Conservation (phyloP, 306 rosid genomes). For the Luffa aegyptiaca region DNA sequence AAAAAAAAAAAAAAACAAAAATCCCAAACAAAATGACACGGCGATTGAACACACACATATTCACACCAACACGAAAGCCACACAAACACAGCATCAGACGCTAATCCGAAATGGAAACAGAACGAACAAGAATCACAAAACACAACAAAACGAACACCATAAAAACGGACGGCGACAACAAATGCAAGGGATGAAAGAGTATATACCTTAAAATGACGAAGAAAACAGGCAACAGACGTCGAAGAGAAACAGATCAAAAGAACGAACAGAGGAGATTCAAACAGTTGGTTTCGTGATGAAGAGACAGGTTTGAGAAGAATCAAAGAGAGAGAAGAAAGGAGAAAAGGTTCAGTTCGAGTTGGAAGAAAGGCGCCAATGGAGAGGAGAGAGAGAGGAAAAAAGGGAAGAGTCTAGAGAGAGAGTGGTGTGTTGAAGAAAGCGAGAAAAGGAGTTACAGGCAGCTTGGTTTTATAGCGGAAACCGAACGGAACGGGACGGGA, state of each 20-base stretch:
- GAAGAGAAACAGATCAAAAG: neutral
- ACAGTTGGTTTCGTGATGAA: neutral
- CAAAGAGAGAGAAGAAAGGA: slow-evolving; percentile 5
- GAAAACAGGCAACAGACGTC: neutral
- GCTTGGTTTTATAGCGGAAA: neutral
- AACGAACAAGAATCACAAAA: neutral
- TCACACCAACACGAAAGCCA: neutral
- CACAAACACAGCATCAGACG: too few relatives aligned
- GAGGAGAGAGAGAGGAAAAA: neutral
- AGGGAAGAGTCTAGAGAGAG: neutral
- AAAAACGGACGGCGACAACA: neutral
- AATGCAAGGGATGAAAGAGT: neutral
- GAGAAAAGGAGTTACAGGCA: neutral
- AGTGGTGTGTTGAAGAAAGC: neutral
- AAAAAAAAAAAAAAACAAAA: too few relatives aligned
- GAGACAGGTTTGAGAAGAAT: neutral
- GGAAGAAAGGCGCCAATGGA: neutral
- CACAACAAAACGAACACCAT: neutral
- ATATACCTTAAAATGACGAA: neutral
- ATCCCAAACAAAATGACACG: neutral
- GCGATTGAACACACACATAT: neutral
- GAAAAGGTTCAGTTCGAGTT: neutral
- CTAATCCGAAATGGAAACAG: neutral
- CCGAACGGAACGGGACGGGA: neutral
- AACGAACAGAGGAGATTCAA: neutral